phyloP scores from a whole-genome alignment of 2,329 filamentous ascomycete genomes.

The Alternaria metachromatica region DNA sequence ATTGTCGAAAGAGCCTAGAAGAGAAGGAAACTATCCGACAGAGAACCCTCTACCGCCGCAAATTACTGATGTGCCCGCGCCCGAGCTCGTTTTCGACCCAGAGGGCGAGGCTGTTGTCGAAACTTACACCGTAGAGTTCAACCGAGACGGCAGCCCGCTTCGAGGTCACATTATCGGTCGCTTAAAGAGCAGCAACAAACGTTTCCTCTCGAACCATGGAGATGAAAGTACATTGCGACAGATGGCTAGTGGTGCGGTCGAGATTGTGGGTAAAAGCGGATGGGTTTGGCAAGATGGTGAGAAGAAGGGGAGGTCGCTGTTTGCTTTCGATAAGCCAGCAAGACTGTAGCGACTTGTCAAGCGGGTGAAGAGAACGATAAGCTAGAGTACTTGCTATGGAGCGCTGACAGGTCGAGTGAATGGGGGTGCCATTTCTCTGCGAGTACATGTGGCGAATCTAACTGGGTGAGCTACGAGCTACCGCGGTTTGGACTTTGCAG shows the following conservation, averaged over 20 bases:
- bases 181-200: slow-evolving; percentile 53
- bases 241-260: slow-evolving; percentile 52
- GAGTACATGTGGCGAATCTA: neutral
- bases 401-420: neutral
- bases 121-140: slow-evolving; percentile 68
- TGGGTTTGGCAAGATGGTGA: slow-evolving; percentile 50
- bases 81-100: slow-evolving; percentile 48
- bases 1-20: slow-evolving; percentile 58
- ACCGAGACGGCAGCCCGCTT: slow-evolving; percentile 57
- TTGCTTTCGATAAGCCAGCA: slow-evolving; percentile 33
- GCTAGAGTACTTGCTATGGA: neutral
- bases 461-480: neutral
- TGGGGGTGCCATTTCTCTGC: neutral
- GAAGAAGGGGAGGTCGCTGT: slow-evolving; percentile 37
- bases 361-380: neutral
- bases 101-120: slow-evolving; percentile 62
- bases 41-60: slow-evolving; percentile 54
- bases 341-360: slow-evolving; percentile 12
- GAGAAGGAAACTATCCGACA: slow-evolving; percentile 55
- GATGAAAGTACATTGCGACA: slow-evolving; percentile 57
- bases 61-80: slow-evolving; percentile 51
- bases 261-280: slow-evolving; percentile 59
- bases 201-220: slow-evolving; percentile 65
- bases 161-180: slow-evolving; percentile 61
- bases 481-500: neutral